phyloP scores from a whole-genome alignment of 75 land plant species.

The Cupressus sempervirens region DNA sequence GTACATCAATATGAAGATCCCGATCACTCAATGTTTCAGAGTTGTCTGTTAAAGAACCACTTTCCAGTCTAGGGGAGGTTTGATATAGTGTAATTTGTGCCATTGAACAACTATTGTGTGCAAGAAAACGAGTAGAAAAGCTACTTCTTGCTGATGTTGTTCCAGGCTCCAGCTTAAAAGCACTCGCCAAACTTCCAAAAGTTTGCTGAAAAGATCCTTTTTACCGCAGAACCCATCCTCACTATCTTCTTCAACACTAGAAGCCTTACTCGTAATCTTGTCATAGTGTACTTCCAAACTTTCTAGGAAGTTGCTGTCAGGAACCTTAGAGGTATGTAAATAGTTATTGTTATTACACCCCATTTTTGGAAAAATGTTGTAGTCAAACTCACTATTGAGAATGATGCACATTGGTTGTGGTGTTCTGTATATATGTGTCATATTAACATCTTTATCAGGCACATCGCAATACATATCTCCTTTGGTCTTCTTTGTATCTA shows the following conservation, averaged over 20 bases:
- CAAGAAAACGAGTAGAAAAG: conserved; percentile 41
- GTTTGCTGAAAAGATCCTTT: conserved; percentile 43
- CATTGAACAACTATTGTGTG: conserved; percentile 16
- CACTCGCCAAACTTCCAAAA: conserved; percentile 36
- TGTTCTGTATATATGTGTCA: neutral
- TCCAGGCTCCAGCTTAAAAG: conserved; percentile 28
- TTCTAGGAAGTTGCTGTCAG: neutral
- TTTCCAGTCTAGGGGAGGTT: conserved; percentile 10
- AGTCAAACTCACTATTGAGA: neutral
- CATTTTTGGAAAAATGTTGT: conserved; percentile 7
- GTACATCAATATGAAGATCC: conserved; percentile 11
- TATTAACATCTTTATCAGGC: neutral
- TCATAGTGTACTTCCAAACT: neutral
- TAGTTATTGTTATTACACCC: neutral
- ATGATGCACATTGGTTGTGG: neutral
- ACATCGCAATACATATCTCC: neutral
- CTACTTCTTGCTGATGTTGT: conserved; percentile 48
- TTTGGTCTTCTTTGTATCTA: neutral
- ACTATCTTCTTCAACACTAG: conserved; percentile 22
- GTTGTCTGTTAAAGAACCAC: conserved; percentile 4
- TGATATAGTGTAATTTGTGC: conserved; percentile 25
- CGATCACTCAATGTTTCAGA: conserved; percentile 16
- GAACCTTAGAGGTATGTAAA: neutral
- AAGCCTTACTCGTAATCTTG: conserved; percentile 10
- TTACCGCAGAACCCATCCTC: conserved; percentile 20